phyloP scores from a whole-genome alignment of 2,329 filamentous ascomycete genomes.

The Acrodontium crateriforme region DNA sequence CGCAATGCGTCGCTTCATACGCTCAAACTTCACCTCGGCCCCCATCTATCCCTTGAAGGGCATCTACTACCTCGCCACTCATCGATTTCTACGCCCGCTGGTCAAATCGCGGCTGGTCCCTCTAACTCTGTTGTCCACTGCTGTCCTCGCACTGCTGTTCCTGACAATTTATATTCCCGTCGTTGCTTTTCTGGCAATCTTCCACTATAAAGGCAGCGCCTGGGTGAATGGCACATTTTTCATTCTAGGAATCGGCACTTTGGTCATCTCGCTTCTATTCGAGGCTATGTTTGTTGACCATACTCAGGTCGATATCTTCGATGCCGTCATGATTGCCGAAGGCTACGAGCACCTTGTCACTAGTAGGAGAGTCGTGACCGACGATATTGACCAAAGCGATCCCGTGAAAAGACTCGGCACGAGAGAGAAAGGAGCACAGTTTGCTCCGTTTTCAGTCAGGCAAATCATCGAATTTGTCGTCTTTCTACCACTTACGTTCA shows the following conservation, averaged over 20 bases:
- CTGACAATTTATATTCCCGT: constrained; percentile 80
- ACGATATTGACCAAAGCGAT: constrained; percentile 58
- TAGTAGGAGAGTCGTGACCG: constrained; percentile 41
- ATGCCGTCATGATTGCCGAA: constrained; percentile 63
- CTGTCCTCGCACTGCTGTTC: constrained; percentile 78
- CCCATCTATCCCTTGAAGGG: constrained; percentile 36
- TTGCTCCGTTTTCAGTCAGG: constrained; percentile 78
- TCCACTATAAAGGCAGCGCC: constrained; percentile 66
- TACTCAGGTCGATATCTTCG: constrained; percentile 67
- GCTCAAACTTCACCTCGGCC: constrained; percentile 21
- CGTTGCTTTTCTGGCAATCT: constrained; percentile 75
- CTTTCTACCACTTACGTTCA: constrained; percentile 60
- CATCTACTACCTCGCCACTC: constrained; percentile 65
- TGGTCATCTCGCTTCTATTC: constrained; percentile 45
- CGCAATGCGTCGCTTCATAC: constrained; percentile 11
- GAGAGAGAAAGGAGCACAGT: constrained; percentile 61
- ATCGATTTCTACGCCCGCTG: constrained; percentile 71
- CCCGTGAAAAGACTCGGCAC: constrained; percentile 72
- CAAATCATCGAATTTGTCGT: constrained; percentile 74
- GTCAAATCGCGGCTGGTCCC: constrained; percentile 67
- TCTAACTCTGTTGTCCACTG: constrained; percentile 63
- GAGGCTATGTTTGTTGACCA: constrained; percentile 49
- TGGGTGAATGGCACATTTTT: constrained; percentile 81
- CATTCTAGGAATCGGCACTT: constrained; percentile 55
- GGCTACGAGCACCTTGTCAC: constrained; percentile 56